Evolutionary conservation across 164 flowering plant species (phyloP).

Genomic region (Macadamia tetraphylla): DNA sequence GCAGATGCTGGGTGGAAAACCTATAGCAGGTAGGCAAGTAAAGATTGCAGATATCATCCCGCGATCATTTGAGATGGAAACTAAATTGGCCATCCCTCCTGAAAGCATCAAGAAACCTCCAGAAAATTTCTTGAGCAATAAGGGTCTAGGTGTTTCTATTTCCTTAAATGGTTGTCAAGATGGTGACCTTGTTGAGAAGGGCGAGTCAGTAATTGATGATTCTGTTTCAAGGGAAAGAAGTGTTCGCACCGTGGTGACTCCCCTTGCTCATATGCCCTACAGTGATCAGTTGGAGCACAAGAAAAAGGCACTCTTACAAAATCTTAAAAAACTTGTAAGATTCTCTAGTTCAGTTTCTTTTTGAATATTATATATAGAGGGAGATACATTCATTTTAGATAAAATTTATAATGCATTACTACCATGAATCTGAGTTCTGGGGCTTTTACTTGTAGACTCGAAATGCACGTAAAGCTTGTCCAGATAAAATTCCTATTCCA

Average conservation of each 20-base stretch:
- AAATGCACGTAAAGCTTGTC: slow-evolving; percentile 93
- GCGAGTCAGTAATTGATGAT: slow-evolving; percentile 14
- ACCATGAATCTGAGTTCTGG: slow-evolving; percentile 7
- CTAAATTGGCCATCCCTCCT: slow-evolving; percentile 14
- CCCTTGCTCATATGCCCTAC: slow-evolving; percentile 82
- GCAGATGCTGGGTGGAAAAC: slow-evolving; percentile 67
- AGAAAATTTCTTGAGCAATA: slow-evolving; percentile 12
- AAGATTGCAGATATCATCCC: slow-evolving; percentile 74
- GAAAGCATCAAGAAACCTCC: slow-evolving; percentile 11
- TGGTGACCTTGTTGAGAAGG: slow-evolving; percentile 24
- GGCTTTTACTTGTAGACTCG: slow-evolving; percentile 48
- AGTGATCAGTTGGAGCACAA: slow-evolving; percentile 83
- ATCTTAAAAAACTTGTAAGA: slow-evolving; percentile 74
- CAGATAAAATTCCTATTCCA: slow-evolving; percentile 65
- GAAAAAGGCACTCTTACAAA: slow-evolving; percentile 55
- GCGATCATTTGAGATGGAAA: slow-evolving; percentile 52
- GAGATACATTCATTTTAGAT: not conserved
- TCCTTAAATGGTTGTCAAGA: slow-evolving; percentile 20
- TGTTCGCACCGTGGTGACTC: slow-evolving; percentile 83
- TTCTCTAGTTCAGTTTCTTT: not conserved
- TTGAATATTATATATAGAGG: not conserved
- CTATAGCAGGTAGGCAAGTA: slow-evolving; percentile 58
- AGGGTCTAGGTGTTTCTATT: slow-evolving; percentile 12
- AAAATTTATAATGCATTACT: not conserved
- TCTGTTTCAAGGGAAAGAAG: slow-evolving; percentile 38